phyloP scores from a whole-genome alignment of 148 eudicot genomes.

The Fagopyrum esculentum region DNA sequence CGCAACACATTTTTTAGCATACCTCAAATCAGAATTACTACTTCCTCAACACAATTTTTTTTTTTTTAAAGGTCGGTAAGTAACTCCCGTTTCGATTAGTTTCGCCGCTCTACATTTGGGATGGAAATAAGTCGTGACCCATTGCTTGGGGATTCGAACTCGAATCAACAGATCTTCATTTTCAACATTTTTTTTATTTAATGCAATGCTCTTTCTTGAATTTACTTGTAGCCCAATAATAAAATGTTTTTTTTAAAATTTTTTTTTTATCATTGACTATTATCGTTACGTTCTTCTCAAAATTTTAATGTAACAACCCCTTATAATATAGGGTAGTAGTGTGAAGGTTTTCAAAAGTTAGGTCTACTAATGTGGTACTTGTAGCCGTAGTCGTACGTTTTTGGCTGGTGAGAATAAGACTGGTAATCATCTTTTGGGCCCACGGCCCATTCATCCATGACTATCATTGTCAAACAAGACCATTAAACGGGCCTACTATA shows the following conservation, averaged over 20 bases:
- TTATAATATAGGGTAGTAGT: background rate
- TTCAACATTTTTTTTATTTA: background rate
- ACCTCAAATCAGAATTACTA: constrained; percentile 1
- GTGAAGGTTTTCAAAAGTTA: background rate
- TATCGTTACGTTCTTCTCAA: background rate
- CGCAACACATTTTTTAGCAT: background rate
- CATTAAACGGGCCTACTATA: background rate
- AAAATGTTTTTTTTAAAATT: no score
- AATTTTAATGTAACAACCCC: background rate
- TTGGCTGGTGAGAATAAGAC: background rate
- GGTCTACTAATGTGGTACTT: background rate
- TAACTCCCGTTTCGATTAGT: no score
- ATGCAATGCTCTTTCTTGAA: background rate
- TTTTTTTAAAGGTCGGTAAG: no score
- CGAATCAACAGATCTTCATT: background rate
- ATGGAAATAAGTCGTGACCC: no score
- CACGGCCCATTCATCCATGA: background rate
- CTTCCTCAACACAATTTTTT: background rate
- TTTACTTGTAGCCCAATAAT: background rate
- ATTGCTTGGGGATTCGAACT: background rate
- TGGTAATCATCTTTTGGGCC: background rate
- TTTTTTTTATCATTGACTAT: no score
- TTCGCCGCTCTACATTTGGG: no score
- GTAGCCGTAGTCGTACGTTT: background rate
- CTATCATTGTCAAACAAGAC: background rate